Evolutionary conservation across 352 stramenopile species (phyloP), one percentile per base, ranked within the genome.

Genomic region (Globisporangium uncinulatum): DNA sequence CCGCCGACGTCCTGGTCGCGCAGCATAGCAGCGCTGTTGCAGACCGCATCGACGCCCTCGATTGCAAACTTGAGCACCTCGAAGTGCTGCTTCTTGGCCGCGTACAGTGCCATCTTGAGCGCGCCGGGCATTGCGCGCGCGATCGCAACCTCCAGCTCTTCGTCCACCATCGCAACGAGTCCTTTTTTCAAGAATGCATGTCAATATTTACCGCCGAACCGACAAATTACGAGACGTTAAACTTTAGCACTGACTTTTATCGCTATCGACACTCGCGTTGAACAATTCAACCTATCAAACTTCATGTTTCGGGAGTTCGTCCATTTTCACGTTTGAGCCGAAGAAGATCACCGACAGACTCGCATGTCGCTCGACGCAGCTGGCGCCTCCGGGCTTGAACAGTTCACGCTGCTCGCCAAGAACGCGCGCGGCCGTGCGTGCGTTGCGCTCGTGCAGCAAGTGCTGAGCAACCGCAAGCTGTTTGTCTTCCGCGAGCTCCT

Each of bases 401-500:
- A 97, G 71, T 97, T 97, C 69, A 96, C 82, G 65, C 76, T 97
- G 56, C 73, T 97, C 51, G 91, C 90, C 14, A 96, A 97, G 73
- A 93, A 93, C 21, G 82, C 86, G 44, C 87, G 91, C 39, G 89
- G 87, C 6, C 71, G 86, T 6, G 91, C 90, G n/a, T 97, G 91
- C 47, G 86, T 95, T 52, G 90, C 86, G 44, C 74, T 97, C 43
- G 94, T 97, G 59, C 91, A 97, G 71, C 90, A 97, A 66, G 89
- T 96, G 37, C 72, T 97, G 31, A 87, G 66, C 49, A 94, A 96
- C 70, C 94, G 93, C 67, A 96, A 96, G 65, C 73, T 97, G 41
- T 97, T 96, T 63, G 89, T 97, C 20, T 97, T 97, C 63, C 86
- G 91, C 20, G 90, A 97, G 75, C 74, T 97, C 49, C 66, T 97